These are phyloP conservation scores for Populus deltoides DNA, from an alignment of 345 rosid genomes.

Conservation along the genomic window DNA sequence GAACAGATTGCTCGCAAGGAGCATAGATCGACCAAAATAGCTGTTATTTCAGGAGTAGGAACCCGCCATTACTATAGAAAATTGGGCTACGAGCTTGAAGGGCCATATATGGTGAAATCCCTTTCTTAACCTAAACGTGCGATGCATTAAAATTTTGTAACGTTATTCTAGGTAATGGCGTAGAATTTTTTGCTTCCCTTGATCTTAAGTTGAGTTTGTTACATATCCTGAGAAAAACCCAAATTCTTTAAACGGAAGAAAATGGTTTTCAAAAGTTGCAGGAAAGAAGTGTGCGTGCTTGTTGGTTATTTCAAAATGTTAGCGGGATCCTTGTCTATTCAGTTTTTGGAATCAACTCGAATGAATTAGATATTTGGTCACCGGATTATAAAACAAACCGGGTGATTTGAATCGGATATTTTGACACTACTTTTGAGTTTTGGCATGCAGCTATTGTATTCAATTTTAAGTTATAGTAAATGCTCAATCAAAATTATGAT, in stretches of 20 bases:
- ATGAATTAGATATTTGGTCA: no score
- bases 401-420: no score
- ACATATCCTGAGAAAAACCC: background rate
- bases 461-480: no score
- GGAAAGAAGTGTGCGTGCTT: background rate
- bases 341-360: no score
- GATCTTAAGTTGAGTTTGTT: background rate
- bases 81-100: constrained; percentile 88
- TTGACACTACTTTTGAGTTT: no score
- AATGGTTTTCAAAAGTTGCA: background rate
- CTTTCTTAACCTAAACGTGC: constrained; percentile 31
- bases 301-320: background rate
- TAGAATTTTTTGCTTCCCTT: background rate
- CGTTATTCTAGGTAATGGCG: background rate
- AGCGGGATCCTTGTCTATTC: no score
- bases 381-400: no score
- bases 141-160: constrained; percentile 15
- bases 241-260: background rate
- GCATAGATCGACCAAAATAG: constrained; percentile 81
- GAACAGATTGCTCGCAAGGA: constrained; percentile 75
- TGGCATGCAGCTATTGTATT: no score
- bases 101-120: constrained; percentile 91
- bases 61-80: constrained; percentile 94
- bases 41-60: constrained; percentile 93
- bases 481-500: no score